Evolutionary conservation across 179 eudicot genomes (phyloP).

Genomic region (Corrigiola litoralis): DNA sequence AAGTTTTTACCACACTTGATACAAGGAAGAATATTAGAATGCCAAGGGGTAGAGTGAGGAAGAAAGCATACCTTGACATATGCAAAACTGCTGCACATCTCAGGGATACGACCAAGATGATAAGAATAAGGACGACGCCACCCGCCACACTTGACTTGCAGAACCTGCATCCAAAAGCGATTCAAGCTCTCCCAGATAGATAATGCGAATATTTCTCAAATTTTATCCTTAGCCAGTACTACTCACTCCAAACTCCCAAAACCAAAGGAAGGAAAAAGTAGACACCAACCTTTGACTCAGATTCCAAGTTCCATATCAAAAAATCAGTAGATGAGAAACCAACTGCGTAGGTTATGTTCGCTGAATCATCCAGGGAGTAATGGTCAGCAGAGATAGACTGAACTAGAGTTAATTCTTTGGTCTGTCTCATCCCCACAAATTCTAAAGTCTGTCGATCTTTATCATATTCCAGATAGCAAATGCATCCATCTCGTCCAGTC

Average conservation of each 20-base stretch:
- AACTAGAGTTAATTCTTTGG: constrained; percentile 73
- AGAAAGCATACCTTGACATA: constrained; percentile 70
- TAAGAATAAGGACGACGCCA: constrained; percentile 98
- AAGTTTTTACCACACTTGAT: not conserved
- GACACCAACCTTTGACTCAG: constrained; percentile 69
- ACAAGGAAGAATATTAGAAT: not conserved
- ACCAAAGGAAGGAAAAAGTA: constrained; percentile 7
- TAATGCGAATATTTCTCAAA: not conserved
- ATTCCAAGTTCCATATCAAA: constrained; percentile 71
- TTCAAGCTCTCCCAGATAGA: constrained; percentile 14
- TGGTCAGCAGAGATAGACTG: constrained; percentile 42
- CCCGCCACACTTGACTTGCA: constrained; percentile 90
- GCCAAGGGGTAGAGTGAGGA: not conserved
- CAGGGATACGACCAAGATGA: constrained; percentile 76
- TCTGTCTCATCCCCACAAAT: constrained; percentile 91
- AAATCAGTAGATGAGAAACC: constrained; percentile 91
- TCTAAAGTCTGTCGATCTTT: constrained; percentile 49
- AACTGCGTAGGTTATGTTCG: constrained; percentile 52
- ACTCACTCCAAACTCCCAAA: not conserved
- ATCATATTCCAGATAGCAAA: constrained; percentile 81
- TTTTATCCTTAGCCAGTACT: too few species aligned
- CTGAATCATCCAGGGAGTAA: constrained; percentile 34
- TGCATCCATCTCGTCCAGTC: constrained; percentile 99
- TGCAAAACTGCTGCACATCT: constrained; percentile 66
- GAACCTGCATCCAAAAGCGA: constrained; percentile 49